Evolutionary conservation across 2,329 filamentous ascomycete genomes (phyloP), one percentile per base, ranked within the genome.

Genomic region (Saccharata proteae): DNA sequence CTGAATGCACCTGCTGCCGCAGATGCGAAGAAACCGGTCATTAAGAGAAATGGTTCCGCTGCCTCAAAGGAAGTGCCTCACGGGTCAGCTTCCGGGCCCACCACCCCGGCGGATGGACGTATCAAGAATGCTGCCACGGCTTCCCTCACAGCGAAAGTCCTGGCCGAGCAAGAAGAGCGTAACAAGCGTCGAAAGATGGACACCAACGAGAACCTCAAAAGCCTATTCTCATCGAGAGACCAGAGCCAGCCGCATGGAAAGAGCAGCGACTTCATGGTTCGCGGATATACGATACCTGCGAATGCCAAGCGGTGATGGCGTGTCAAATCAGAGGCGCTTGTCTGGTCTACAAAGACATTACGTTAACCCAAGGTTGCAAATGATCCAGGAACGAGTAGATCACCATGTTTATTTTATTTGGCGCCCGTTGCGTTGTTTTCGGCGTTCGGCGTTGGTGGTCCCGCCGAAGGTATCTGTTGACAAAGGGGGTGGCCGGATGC

Each of bases 121-220:
- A 93, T 96, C 54, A 93, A 93, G 53, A 93, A 96, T 44, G 65
- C 82, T 0, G 71, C 82, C 34, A 90, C 90, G 0, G 86, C 88
- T 0, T 80, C 76, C 3, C 59, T 98, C 25, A 93, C 88, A 0
- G 81, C 80, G 1, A 85, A 77, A 43, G 86, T 98, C 0, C 54
- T 96, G 16, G 78, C 80, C 15, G 88, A 96, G 47, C 83, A 94
- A 52, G 80, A 88, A 30, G 75, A 80, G 46, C 68, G 71, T 34
- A 85, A 84, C 42, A 93, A 88, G 59, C 65, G 77, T 42, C 67
- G 81, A 38, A 93, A 81, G 48, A 46, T 84, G 43, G 74, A 68
- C 3, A 61, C 60, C 16, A 65, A 62, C 38, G 55, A 62, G 10
- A 65, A 62, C 30, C 49, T 67, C n/a, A 58, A 57, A 36, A 64